phyloP scores from a whole-genome alignment of 1,284 basidiomycete genomes.

The Fomitopsis pinicola region DNA sequence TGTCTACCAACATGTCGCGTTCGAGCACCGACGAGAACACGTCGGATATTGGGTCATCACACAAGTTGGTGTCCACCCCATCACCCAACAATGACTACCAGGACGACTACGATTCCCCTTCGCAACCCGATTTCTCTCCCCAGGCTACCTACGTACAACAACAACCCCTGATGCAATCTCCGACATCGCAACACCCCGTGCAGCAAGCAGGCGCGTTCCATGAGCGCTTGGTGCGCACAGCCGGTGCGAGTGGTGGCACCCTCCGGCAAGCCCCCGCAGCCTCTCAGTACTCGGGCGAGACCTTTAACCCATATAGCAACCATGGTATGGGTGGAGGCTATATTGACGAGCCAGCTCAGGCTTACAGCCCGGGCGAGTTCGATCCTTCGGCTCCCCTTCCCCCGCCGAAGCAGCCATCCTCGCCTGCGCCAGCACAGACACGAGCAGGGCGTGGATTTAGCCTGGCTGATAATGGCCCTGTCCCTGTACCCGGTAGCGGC shows the following conservation, averaged over 20 bases:
- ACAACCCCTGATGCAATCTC: neutral
- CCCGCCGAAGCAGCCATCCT: conserved; percentile 6
- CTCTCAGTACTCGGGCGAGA: conserved; percentile 44
- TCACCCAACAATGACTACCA: conserved; percentile 34
- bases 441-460: conserved; percentile 55
- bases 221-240: conserved; percentile 37
- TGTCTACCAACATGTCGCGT: conserved; percentile 44
- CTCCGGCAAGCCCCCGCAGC: conserved; percentile 37
- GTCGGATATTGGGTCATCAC: conserved; percentile 52
- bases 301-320: conserved; percentile 45
- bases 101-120: conserved; percentile 21
- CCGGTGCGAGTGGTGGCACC: conserved; percentile 33
- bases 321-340: conserved; percentile 34
- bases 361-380: conserved; percentile 28
- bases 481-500: conserved; percentile 55
- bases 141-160: conserved; percentile 5
- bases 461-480: conserved; percentile 75
- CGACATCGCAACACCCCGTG: neutral
- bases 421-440: conserved; percentile 14
- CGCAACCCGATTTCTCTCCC: conserved; percentile 8
- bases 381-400: conserved; percentile 29
- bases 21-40: conserved; percentile 66
- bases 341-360: conserved; percentile 26
- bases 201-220: conserved; percentile 29
- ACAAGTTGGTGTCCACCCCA: conserved; percentile 47